A percentile compares a stretch with the other conserved stretches of the same genome.
These are phyloP conservation scores for Lobulomyces angularis DNA, from an alignment of 192 early-diverging fungal species.

Conservation along the genomic window DNA sequence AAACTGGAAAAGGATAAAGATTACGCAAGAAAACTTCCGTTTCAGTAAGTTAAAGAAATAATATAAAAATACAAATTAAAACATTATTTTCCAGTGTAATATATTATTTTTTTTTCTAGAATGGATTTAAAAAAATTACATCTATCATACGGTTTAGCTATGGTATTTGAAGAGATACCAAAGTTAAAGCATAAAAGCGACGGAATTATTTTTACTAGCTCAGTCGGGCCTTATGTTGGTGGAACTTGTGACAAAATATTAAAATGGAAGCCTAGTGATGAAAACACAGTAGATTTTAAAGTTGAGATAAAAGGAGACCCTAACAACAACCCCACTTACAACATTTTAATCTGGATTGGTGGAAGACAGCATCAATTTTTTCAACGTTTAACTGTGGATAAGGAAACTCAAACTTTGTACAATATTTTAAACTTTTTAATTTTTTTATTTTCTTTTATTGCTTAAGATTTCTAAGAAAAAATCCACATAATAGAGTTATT, in stretches of 20 bases:
- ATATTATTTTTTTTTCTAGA: background rate
- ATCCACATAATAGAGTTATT: constrained; percentile 27
- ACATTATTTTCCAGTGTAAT: constrained; percentile 1
- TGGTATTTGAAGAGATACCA: constrained; percentile 53
- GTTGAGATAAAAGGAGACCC: constrained; percentile 13
- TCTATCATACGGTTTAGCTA: constrained; percentile 24
- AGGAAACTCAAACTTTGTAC: constrained; percentile 18
- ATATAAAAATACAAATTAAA: constrained; percentile 5
- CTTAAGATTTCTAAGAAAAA: constrained; percentile 16
- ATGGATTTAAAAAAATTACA: constrained; percentile 35
- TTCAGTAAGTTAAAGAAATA: constrained; percentile 32
- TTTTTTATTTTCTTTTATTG: background rate
- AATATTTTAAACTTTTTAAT: too few species aligned
- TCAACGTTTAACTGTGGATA: constrained; percentile 21
- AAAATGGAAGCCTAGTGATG: constrained; percentile 50
- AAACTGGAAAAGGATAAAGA: constrained; percentile 22
- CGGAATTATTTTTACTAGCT: constrained; percentile 58
- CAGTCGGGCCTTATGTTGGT: constrained; percentile 27
- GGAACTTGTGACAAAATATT: constrained; percentile 46
- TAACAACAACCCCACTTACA: constrained; percentile 15
- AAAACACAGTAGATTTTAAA: constrained; percentile 48
- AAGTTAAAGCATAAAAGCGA: constrained; percentile 53
- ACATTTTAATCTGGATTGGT: constrained; percentile 10
- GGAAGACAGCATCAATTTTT: constrained; percentile 19
- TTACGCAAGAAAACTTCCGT: constrained; percentile 32